Evolutionary conservation across 1,139 yeast genomes (phyloP), one percentile per base, ranked within the genome.

Genomic region (Pichia sp.): DNA sequence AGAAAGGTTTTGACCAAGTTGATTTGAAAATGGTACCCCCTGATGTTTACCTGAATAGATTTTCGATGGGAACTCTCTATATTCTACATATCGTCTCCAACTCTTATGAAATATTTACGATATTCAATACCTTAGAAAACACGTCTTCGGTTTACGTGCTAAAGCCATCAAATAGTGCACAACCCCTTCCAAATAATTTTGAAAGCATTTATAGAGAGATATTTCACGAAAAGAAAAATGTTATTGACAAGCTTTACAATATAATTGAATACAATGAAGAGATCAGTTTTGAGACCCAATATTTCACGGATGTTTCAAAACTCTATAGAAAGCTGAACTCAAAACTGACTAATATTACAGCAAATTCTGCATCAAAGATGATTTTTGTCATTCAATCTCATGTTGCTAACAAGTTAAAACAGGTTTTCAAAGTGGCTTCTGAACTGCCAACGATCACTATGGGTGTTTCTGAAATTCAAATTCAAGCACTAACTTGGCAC

Each of bases 401-500:
- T 1, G 73, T 70, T 44, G 58, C 79, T 0, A 58, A 62, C 4
- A 71, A 66, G 41, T 51, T 81, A 3, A 44, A 67, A 34, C 68
- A 64, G 39, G 52, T 67, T 6, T 57, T 81, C 33, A 68, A 66
- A 22, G 60, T 76, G 1, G 53, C 77, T 4, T 45, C 62, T 5
- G 84, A 77, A 28, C 72, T 82, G 51, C 96, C 97, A 4, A 68
- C 76, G 1, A 65, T 86, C 18, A 70, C 69, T 43, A 74, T 83
- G 72, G 66, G 71, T 15, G 67, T 77, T 5, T 65, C 74, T 44
- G 79, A 76, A 53, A 56, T 73, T 34, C 60, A 76, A 1, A 63
- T 86, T 23, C 91, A 95, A 5, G 81, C 94, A 3, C 64, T 91
- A 40, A 88, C 93, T 8, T 91, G 98, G 97, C 95, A 88, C 56